These are phyloP conservation scores for Globisporangium paddicum DNA, from an alignment of 352 stramenopile species.

Conservation along the genomic window DNA sequence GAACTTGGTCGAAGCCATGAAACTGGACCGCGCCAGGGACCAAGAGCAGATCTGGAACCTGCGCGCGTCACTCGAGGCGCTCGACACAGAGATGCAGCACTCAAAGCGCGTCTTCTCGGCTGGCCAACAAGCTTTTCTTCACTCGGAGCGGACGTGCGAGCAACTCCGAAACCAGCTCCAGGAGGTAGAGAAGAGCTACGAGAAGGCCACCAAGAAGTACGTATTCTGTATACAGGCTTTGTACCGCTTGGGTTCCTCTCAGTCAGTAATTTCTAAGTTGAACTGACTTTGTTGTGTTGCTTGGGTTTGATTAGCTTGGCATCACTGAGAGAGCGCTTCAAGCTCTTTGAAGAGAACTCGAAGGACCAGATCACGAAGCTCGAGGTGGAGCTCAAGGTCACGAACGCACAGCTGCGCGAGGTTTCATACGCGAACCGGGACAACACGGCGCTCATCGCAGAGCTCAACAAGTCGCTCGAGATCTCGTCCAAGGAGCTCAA, in stretches of 20 bases:
- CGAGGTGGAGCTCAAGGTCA: constrained; percentile 77
- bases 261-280: not conserved
- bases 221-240: constrained; percentile 1
- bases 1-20: constrained; percentile 47
- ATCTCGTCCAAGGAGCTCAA: constrained; percentile 43
- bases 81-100: constrained; percentile 79
- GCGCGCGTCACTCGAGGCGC: constrained; percentile 48
- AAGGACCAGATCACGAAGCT: constrained; percentile 81
- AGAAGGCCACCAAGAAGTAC: constrained; percentile 71
- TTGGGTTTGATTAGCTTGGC: constrained; percentile 31
- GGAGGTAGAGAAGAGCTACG: constrained; percentile 72
- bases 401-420: constrained; percentile 61
- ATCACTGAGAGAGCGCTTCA: constrained; percentile 66
- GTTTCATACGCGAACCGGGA: constrained; percentile 73
- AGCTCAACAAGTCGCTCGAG: constrained; percentile 55
- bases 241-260: not conserved
- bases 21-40: constrained; percentile 48
- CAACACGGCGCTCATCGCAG: constrained; percentile 53
- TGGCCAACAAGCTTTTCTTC: constrained; percentile 69
- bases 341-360: constrained; percentile 66
- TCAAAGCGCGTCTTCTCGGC: constrained; percentile 75
- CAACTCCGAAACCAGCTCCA: constrained; percentile 62
- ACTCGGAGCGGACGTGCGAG: constrained; percentile 64
- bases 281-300: not conserved
- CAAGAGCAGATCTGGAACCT: constrained; percentile 74